Percentiles rank a stretch among this genome's conserved stretches.
Evolutionary conservation across 495 filamentous ascomycete genomes (phyloP).

Genomic region (Neurospora sp.): DNA sequence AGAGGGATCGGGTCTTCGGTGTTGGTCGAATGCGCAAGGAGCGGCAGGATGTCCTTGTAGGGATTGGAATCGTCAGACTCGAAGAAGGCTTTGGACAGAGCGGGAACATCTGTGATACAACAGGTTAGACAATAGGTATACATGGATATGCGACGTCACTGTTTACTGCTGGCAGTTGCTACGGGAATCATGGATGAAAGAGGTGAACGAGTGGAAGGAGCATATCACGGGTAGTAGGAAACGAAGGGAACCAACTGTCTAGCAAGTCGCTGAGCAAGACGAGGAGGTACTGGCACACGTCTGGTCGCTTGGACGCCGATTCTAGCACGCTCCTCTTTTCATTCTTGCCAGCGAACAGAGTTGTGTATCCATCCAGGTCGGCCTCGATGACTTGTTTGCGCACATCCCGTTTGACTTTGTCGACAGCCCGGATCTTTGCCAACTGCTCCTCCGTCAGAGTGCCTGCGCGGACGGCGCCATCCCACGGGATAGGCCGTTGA

Average conservation of each 20-base stretch:
- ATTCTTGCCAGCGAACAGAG: conserved; percentile 63
- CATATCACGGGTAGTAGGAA: neutral
- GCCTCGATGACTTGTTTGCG: conserved; percentile 69
- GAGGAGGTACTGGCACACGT: conserved; percentile 90
- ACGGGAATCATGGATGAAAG: neutral
- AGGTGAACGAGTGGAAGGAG: neutral
- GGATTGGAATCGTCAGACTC: conserved; percentile 53
- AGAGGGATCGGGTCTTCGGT: conserved; percentile 81
- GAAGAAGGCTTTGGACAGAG: conserved; percentile 62
- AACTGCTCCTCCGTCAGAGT: conserved; percentile 91
- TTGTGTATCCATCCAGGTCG: conserved; percentile 67
- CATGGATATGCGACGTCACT: neutral
- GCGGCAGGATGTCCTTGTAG: conserved; percentile 76
- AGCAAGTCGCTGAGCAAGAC: conserved; percentile 83
- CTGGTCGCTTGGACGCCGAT: conserved; percentile 62
- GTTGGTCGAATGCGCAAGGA: conserved; percentile 70
- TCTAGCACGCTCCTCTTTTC: conserved; percentile 69
- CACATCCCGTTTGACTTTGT: conserved; percentile 81
- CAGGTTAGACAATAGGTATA: conserved; percentile 7
- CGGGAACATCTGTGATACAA: conserved; percentile 55
- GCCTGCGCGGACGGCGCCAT: conserved; percentile 86
- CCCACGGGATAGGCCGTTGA: conserved; percentile 90
- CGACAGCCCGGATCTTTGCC: conserved; percentile 93
- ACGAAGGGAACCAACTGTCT: conserved; percentile 48
- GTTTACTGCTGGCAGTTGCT: neutral